Conservation (phyloP, 2,329 filamentous ascomycete genomes). For the Talaromyces atroroseus region DNA sequence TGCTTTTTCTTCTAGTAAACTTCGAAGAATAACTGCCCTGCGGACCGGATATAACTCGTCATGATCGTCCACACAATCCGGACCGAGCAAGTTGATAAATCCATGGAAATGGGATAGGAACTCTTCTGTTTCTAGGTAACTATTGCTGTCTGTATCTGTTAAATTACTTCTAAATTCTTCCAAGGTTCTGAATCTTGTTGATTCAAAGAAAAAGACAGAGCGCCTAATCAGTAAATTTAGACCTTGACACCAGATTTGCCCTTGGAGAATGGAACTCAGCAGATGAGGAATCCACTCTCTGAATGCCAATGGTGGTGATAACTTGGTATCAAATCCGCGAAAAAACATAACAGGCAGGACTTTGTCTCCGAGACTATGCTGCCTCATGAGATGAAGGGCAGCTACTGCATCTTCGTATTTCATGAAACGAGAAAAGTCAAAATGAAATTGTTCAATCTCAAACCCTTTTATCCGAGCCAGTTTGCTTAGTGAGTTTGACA, state of each 20-base stretch:
- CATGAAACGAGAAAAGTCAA: neutral
- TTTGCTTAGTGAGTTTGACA: neutral
- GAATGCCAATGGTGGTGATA: neutral
- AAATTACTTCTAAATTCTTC: neutral
- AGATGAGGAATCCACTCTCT: neutral
- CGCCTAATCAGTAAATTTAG: neutral
- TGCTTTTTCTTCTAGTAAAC: neutral
- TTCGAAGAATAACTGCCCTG: neutral
- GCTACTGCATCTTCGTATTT: neutral
- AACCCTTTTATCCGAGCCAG: neutral
- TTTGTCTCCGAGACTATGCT: neutral
- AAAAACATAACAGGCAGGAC: neutral
- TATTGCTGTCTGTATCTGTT: neutral
- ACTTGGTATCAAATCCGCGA: neutral
- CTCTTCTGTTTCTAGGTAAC: neutral
- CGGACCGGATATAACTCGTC: neutral
- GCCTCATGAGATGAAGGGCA: neutral
- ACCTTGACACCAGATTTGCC: neutral
- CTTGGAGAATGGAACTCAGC: neutral
- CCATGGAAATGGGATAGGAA: neutral
- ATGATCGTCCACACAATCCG: neutral
- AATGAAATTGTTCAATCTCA: neutral
- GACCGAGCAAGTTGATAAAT: neutral
- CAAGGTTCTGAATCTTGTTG: neutral
- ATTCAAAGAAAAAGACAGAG: neutral